Percentiles rank a stretch among this genome's conserved stretches.
Conservation (phyloP, 1,284 basidiomycete genomes). For the Austropuccinia psidii region DNA sequence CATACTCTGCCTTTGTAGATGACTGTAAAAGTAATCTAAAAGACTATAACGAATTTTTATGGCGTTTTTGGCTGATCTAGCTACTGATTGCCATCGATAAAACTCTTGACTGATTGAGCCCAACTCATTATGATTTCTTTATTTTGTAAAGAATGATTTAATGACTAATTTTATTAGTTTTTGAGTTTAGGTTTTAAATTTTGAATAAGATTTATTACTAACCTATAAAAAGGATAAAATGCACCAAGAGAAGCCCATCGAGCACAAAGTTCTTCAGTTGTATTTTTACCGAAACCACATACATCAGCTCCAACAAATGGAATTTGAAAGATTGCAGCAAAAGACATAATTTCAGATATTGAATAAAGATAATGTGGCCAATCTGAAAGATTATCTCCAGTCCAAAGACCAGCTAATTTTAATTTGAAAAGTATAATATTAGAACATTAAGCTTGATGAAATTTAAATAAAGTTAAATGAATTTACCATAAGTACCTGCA, state of each 20-base stretch:
- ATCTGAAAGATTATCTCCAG: slow-evolving; percentile 28
- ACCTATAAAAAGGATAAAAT: slow-evolving; percentile 63
- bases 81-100: slow-evolving; percentile 58
- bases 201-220: slow-evolving; percentile 45
- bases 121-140: slow-evolving; percentile 56
- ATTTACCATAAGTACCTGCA: slow-evolving; percentile 56
- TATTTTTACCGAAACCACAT: slow-evolving; percentile 54
- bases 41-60: slow-evolving; percentile 61
- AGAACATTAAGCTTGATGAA: slow-evolving; percentile 45
- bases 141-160: slow-evolving; percentile 41
- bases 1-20: slow-evolving; percentile 57
- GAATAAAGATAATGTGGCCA: slow-evolving; percentile 48
- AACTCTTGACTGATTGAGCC: slow-evolving; percentile 56
- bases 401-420: slow-evolving; percentile 15
- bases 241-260: slow-evolving; percentile 68
- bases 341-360: slow-evolving; percentile 59
- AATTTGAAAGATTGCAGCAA: slow-evolving; percentile 59
- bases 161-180: slow-evolving; percentile 60
- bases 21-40: slow-evolving; percentile 64
- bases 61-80: slow-evolving; percentile 58
- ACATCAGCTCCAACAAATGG: slow-evolving; percentile 65
- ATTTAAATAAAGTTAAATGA: slow-evolving; percentile 67
- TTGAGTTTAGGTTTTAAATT: slow-evolving; percentile 41
- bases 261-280: slow-evolving; percentile 59
- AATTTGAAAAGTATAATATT: too few relatives aligned